A percentile compares a stretch with the other conserved stretches of the same genome.
Conservation (phyloP, 2,329 filamentous ascomycete genomes). For the Torrubiella hemipterigena region DNA sequence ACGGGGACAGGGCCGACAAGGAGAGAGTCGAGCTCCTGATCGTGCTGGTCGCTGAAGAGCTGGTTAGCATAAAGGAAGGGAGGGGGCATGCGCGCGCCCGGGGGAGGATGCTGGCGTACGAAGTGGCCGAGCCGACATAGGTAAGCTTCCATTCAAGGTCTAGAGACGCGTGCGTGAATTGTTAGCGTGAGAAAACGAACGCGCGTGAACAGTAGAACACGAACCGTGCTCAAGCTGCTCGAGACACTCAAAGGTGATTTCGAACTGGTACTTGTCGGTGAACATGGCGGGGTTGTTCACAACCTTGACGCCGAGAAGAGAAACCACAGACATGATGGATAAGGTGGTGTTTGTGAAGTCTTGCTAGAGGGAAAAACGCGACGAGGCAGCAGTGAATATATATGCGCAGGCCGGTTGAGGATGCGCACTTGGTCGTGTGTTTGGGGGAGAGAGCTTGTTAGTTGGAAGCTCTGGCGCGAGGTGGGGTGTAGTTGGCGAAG, state of each 20-base stretch:
- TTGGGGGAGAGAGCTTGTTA: no score
- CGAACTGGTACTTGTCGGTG: constrained; percentile 85
- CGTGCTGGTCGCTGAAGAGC: constrained; percentile 71
- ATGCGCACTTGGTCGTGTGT: no score
- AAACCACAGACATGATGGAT: constrained; percentile 81
- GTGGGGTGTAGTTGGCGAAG: no score
- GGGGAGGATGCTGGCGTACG: constrained; percentile 36
- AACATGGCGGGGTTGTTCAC: constrained; percentile 96
- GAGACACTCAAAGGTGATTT: constrained; percentile 97
- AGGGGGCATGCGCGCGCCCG: no score
- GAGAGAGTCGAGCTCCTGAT: constrained; percentile 94
- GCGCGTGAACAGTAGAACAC: constrained; percentile 7
- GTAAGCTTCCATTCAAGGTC: constrained; percentile 99
- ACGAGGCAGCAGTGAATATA: no score
- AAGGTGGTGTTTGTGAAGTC: constrained; percentile 10
- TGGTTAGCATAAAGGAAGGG: no score
- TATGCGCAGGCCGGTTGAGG: no score
- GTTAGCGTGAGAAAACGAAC: constrained; percentile 1
- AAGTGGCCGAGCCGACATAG: constrained; percentile 96
- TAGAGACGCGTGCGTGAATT: constrained; percentile 20
- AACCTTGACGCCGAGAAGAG: constrained; percentile 87
- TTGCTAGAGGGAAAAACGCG: no score
- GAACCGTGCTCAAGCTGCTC: constrained; percentile 86
- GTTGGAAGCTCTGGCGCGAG: no score
- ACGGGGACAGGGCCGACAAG: constrained; percentile 96